Evolutionary conservation across 768 basidiomycete species (phyloP), one percentile per base, ranked within the genome.

Genomic region (Podaxis mareebaensis): DNA sequence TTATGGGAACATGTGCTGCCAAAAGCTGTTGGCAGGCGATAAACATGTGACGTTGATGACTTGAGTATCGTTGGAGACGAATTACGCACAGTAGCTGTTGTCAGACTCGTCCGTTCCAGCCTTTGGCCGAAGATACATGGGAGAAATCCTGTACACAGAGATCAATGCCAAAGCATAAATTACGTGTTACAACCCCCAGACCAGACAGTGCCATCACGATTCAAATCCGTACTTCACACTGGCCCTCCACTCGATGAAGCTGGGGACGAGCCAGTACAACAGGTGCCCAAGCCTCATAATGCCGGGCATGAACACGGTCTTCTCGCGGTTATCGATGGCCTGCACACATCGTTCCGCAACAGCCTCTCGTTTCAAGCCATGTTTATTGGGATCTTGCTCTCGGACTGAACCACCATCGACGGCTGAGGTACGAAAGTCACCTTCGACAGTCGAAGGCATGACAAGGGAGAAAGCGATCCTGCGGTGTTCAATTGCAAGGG

Each of bases 401-500:
- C 78, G 70, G 3, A 78, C 74, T 0, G 73, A 74, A 12, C 78
- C 79, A 6, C 79, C 75, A 67, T 94, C 91, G 11, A 92, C 89
- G 0, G 93, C 92, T 2, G 88, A 88, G 0, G 86, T 83, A n/a
- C 92, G 87, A 75, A 94, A 94, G 68, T 83, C 78, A 40, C 92
- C 91, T 67, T 91, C 85, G 33, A 94, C 83, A 11, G 91, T 92
- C 38, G 80, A 80, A 7, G 92, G 91, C 2, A 92, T 72, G 67
- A 90, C 68, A 61, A 79, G 78, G 0, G 86, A 80, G 73, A 93
- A 93, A 0, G 74, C 52, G 67, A 95, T 84, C 2, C 74, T 70
- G 5, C 91, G 90, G 65, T 94, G 89, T 67, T 95, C 93, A 64
- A 93, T 90, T 3, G 92, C 78, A 36, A 95, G 85, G 0, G 89